These are phyloP conservation scores for Kodamaea leandrae DNA, from an alignment of 805 yeast species.

Conservation along the genomic window DNA sequence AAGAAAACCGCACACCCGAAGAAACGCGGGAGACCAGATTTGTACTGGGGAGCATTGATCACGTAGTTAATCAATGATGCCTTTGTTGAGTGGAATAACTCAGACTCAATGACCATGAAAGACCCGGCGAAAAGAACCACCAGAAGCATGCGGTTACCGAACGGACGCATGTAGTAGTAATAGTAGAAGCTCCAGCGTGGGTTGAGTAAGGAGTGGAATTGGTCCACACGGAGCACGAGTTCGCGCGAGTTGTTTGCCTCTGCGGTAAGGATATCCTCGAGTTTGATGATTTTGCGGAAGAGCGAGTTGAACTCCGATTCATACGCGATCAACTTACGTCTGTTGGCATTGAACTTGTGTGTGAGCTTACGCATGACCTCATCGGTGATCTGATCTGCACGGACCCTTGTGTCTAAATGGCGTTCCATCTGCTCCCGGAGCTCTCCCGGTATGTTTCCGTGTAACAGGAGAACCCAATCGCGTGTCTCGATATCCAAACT, in stretches of 20 bases:
- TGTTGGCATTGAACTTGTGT: constrained; percentile 49
- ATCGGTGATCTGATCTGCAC: constrained; percentile 35
- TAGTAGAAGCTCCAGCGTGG: constrained; percentile 43
- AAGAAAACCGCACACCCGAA: constrained; percentile 42
- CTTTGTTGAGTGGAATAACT: constrained; percentile 65
- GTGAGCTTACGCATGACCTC: constrained; percentile 51
- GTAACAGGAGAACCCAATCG: constrained; percentile 64
- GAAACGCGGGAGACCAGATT: constrained; percentile 28
- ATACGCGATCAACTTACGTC: constrained; percentile 51
- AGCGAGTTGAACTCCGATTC: constrained; percentile 55
- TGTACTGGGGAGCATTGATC: constrained; percentile 30
- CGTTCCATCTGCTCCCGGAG: constrained; percentile 32
- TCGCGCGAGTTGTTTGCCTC: constrained; percentile 20
- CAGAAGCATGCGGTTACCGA: constrained; percentile 42
- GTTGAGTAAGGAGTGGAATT: constrained; percentile 21
- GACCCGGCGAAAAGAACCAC: constrained; percentile 44
- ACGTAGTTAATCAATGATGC: constrained; percentile 59
- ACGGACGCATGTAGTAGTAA: constrained; percentile 47
- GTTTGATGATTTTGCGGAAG: constrained; percentile 45
- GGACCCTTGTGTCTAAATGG: constrained; percentile 22
- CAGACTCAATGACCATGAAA: constrained; percentile 64
- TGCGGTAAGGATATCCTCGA: constrained; percentile 59
- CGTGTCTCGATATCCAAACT: constrained; percentile 40
- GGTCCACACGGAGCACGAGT: constrained; percentile 21
- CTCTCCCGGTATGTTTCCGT: constrained; percentile 43